These are phyloP conservation scores for Gentiana straminea DNA, from an alignment of 257 asterid genomes.

Conservation along the genomic window DNA sequence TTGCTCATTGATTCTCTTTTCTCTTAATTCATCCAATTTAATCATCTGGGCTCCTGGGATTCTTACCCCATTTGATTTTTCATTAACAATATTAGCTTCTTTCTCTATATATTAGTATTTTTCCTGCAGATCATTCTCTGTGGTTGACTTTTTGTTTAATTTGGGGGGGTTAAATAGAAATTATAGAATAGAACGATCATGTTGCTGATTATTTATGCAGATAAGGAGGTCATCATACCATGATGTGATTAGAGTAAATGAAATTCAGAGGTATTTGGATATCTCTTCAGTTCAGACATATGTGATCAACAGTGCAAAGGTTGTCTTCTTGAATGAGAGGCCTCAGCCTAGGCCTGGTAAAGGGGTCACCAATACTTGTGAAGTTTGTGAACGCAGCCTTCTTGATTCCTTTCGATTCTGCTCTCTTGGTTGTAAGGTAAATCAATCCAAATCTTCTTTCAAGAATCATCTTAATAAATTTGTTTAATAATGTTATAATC, in stretches of 20 bases:
- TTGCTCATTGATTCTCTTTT: not conserved
- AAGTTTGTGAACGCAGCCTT: slow-evolving; percentile 73
- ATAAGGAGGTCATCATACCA: slow-evolving; percentile 89
- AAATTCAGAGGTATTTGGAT: slow-evolving; percentile 69
- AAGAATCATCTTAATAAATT: no score
- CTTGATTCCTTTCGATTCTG: slow-evolving; percentile 76
- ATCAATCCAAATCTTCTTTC: not conserved
- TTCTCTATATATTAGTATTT: not conserved
- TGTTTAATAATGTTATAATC: no score
- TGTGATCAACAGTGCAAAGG: slow-evolving; percentile 78
- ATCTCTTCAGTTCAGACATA: slow-evolving; percentile 67
- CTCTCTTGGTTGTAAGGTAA: slow-evolving; percentile 90
- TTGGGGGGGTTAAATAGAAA: no score
- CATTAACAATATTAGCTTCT: no score
- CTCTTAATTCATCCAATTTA: not conserved
- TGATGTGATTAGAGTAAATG: slow-evolving; percentile 72
- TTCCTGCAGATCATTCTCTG: not conserved
- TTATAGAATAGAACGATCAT: no score
- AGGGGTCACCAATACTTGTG: slow-evolving; percentile 76
- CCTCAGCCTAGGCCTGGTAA: slow-evolving; percentile 93
- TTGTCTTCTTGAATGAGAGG: slow-evolving; percentile 69
- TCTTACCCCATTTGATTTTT: slow-evolving; percentile 4
- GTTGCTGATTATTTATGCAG: slow-evolving; percentile 18
- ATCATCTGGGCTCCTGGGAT: slow-evolving; percentile 18
- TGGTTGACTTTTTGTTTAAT: slow-evolving; percentile 26